Percentiles rank a stretch among this genome's conserved stretches.
Conservation (phyloP, 352 stramenopile genomes). For the Phytophthora melonis region DNA sequence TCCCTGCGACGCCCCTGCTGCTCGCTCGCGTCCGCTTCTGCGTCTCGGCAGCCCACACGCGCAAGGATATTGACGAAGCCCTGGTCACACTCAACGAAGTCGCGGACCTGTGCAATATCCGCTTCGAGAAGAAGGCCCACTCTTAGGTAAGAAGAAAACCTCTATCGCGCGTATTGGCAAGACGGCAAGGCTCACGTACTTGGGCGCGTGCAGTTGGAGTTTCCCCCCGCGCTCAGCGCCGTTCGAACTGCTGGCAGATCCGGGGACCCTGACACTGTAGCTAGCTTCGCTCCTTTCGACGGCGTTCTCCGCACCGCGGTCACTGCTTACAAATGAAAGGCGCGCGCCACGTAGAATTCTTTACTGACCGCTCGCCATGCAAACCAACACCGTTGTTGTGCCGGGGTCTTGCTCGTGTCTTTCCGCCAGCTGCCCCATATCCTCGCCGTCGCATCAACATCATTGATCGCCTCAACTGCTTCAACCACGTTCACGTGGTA, state of each 20-base stretch:
- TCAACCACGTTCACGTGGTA: background rate
- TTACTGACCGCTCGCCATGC: background rate
- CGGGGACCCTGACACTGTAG: background rate
- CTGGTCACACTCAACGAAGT: slow-evolving; percentile 95
- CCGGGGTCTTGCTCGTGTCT: no score
- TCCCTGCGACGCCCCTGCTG: slow-evolving; percentile 96
- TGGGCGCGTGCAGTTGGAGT: background rate
- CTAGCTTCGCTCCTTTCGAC: background rate
- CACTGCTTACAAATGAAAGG: slow-evolving; percentile 21
- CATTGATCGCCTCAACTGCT: background rate
- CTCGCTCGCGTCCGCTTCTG: slow-evolving; percentile 96
- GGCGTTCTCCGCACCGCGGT: slow-evolving; percentile 2
- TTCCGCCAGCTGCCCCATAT: no score
- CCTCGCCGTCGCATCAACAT: background rate
- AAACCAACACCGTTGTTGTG: no score
- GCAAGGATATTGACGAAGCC: slow-evolving; percentile 93
- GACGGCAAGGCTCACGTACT: background rate
- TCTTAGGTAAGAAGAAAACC: slow-evolving; percentile 15
- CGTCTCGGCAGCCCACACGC: slow-evolving; percentile 96
- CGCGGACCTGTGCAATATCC: slow-evolving; percentile 77
- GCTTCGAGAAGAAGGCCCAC: slow-evolving; percentile 53
- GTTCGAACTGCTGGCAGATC: slow-evolving; percentile 3
- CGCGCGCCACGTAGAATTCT: slow-evolving; percentile 21
- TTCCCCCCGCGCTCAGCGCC: no score
- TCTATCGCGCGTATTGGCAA: background rate